Conservation (phyloP, 495 filamentous ascomycete genomes). For the Penicillium daleae region DNA sequence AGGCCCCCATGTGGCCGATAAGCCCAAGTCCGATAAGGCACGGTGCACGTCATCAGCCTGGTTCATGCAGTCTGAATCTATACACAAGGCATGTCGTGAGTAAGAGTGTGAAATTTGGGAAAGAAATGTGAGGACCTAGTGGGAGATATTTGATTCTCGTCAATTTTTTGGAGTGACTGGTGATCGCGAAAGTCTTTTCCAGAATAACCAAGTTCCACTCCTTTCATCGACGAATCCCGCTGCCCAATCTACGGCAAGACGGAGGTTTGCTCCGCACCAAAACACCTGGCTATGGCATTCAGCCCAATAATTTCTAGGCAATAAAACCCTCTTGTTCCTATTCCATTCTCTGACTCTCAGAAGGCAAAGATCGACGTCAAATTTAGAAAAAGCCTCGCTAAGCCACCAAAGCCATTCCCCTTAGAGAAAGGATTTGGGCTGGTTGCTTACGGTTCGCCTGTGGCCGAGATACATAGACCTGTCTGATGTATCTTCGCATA, state of each 20-base stretch:
- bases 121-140: neutral
- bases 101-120: neutral
- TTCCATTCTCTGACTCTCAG: neutral
- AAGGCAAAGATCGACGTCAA: constrained; percentile 11
- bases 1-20: constrained; percentile 19
- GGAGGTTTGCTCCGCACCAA: constrained; percentile 4
- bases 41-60: constrained; percentile 1
- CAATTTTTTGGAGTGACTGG: neutral
- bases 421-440: neutral
- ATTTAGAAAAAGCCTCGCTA: constrained; percentile 1
- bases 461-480: neutral
- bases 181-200: neutral
- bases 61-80: neutral
- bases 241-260: constrained; percentile 11
- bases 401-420: neutral
- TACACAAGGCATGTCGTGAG: neutral
- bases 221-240: neutral
- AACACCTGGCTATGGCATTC: neutral
- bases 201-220: neutral
- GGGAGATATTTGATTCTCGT: neutral
- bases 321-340: neutral
- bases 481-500: neutral
- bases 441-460: neutral
- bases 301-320: neutral
- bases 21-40: constrained; percentile 7